Base-by-base conservation (phyloP, 495 filamentous ascomycete genomes). In the Podospora didyma region DNA sequence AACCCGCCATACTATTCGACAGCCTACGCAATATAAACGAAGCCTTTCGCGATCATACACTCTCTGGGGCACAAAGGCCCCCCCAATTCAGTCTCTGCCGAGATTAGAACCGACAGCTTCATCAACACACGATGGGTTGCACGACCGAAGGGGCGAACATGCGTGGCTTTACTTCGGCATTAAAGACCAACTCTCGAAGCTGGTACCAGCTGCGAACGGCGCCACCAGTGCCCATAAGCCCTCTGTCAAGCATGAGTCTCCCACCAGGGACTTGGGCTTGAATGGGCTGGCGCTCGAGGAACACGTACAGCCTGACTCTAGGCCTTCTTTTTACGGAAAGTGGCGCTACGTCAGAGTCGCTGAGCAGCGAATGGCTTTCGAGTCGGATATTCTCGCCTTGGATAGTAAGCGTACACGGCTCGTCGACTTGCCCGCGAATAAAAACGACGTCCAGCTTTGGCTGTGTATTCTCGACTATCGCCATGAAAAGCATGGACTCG, bases 401-500 rank as follows among this genome's bases (percentile, higher is more conserved):
- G 34, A 46, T 14, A 44, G 70, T 60, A 64, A 63, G n/a, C 60
- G 69, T 52, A 57, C 65, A 20, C 71, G 79, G 34, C 64, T 88
- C 35, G 77, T 90, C 14, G 85, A 89, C 63, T 60, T 73, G 10
- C 71, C 75, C 4, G 64, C 72, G 23, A 66, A 80, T 49, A 61
- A 57, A 26, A 58, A 73, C 20, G 79, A 92, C 62, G 76, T 84
- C 52, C 64, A 72, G 14, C 71, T 90, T 11, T 92, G 88, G 88
- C 73, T 79, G 16, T 80, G 83, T 56, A 70, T 90, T 22, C 70
- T 92, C 19, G 74, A 79, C 31, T 86, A 82, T 60, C 75, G 82
- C 35, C 76, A 81, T 58, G 79, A 86, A 12, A 72, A 79, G 44
- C 75, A 89, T 68, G 86, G 86, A 2, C 62, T 77, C 22, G 57